phyloP scores from a whole-genome alignment of 2,329 filamentous ascomycete species.

The Aspergillus calidoustus region DNA sequence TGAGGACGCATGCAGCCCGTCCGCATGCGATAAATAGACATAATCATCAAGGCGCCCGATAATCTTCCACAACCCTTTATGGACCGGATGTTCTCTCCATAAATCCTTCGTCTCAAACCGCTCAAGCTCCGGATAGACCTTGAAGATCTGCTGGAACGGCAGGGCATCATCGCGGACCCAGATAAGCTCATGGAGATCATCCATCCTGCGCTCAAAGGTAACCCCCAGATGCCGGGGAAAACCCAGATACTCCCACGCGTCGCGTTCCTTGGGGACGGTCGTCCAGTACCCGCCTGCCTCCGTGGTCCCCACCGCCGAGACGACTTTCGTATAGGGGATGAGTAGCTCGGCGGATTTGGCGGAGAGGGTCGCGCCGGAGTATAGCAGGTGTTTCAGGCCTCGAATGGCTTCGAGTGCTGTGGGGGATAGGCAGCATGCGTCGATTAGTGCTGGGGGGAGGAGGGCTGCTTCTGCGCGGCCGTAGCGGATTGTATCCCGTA shows the following conservation, averaged over 20 bases:
- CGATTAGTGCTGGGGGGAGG: conserved; percentile 29
- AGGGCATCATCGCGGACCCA: too few relatives aligned
- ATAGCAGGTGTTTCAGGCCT: conserved; percentile 23
- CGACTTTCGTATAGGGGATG: conserved; percentile 12
- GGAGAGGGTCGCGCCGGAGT: conserved; percentile 32
- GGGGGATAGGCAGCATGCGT: conserved; percentile 23
- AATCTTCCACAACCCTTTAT: conserved; percentile 31
- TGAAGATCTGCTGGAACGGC: too few relatives aligned
- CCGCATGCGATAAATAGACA: conserved; percentile 22
- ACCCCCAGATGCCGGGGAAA: too few relatives aligned
- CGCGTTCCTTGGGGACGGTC: too few relatives aligned
- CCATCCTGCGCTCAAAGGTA: too few relatives aligned
- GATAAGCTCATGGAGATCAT: too few relatives aligned
- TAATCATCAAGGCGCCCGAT: conserved; percentile 29
- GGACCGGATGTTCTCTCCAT: conserved; percentile 28
- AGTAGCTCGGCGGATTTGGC: conserved; percentile 32
- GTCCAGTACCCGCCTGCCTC: conserved; percentile 25
- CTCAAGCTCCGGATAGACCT: conserved; percentile 22
- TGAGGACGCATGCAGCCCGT: conserved; percentile 28
- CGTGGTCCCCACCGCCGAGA: conserved; percentile 32
- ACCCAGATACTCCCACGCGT: too few relatives aligned
- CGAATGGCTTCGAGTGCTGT: conserved; percentile 23
- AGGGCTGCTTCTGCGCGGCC: conserved; percentile 23
- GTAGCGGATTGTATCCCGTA: conserved; percentile 12
- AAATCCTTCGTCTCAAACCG: conserved; percentile 31